Evolutionary conservation across 2,329 filamentous ascomycete genomes (phyloP).

Genomic region (Xylariaceae sp.): DNA sequence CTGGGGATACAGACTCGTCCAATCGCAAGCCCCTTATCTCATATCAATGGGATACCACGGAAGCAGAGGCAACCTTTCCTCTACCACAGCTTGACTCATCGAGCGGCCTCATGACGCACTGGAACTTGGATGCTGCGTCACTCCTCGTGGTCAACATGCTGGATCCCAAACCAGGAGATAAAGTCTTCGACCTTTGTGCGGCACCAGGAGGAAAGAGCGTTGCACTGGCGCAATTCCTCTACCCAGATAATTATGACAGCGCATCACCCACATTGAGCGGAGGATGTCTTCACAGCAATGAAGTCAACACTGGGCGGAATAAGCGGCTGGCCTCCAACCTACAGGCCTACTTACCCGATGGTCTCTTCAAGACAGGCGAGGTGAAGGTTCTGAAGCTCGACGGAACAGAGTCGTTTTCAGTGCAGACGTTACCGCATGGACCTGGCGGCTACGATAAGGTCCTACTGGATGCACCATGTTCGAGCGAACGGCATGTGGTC

Average conservation of each 20-base stretch:
- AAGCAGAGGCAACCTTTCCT: conserved; percentile 34
- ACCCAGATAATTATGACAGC: conserved; percentile 23
- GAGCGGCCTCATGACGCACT: conserved; percentile 37
- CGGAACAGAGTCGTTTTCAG: conserved; percentile 34
- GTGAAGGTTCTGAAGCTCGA: conserved; percentile 38
- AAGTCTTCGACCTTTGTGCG: conserved; percentile 49
- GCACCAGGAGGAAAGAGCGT: conserved; percentile 38
- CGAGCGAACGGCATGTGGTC: conserved; percentile 49
- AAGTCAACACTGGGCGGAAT: conserved; percentile 42
- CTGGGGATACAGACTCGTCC: neutral
- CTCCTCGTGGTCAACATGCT: conserved; percentile 43
- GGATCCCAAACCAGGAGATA: conserved; percentile 43
- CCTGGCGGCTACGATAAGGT: conserved; percentile 48
- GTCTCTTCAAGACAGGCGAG: conserved; percentile 32
- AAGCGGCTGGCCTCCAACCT: conserved; percentile 41
- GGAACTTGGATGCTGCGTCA: conserved; percentile 42
- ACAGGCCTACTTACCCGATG: conserved; percentile 34
- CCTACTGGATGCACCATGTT: conserved; percentile 50
- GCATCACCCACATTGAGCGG: conserved; percentile 30
- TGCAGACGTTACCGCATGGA: conserved; percentile 39
- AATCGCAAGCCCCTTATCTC: conserved; percentile 12
- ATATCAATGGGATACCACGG: conserved; percentile 30
- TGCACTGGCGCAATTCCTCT: conserved; percentile 36
- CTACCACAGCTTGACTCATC: conserved; percentile 30
- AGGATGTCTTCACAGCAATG: conserved; percentile 48